Conservation (phyloP, 331 rosid genomes). For the Prunus yedoensis region DNA sequence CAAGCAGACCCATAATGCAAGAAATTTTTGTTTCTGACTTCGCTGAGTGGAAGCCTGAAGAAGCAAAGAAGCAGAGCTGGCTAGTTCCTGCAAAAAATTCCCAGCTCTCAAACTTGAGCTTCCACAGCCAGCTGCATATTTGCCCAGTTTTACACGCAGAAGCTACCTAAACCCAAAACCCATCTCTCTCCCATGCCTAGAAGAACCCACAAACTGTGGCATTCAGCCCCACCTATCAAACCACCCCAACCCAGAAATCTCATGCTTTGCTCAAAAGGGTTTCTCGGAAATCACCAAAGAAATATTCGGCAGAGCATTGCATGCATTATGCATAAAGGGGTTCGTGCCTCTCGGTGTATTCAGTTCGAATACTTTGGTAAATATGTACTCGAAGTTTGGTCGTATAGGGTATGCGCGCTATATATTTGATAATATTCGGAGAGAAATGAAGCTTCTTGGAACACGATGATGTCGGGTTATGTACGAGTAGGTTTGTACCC, state of each 20-base stretch:
- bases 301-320: constrained; percentile 61
- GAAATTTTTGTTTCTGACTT: too few relatives aligned
- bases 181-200: constrained; percentile 34
- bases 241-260: constrained; percentile 63
- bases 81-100: constrained; percentile 37
- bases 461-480: constrained; percentile 76
- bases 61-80: constrained; percentile 36
- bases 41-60: background rate
- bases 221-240: constrained; percentile 25
- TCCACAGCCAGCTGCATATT: constrained; percentile 10
- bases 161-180: constrained; percentile 29
- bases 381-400: constrained; percentile 71
- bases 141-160: constrained; percentile 13
- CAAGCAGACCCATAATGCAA: background rate
- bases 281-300: constrained; percentile 65
- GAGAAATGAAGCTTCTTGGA: constrained; percentile 89
- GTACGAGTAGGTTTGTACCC: constrained; percentile 55
- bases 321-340: constrained; percentile 62
- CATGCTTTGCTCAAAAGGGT: constrained; percentile 66
- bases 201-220: constrained; percentile 35
- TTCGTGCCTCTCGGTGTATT: constrained; percentile 48
- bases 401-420: constrained; percentile 47
- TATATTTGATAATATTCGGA: constrained; percentile 60
- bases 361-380: constrained; percentile 63
- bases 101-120: constrained; percentile 31